Conservation (phyloP, 345 rosid genomes). For the Erucastrum elatum region DNA sequence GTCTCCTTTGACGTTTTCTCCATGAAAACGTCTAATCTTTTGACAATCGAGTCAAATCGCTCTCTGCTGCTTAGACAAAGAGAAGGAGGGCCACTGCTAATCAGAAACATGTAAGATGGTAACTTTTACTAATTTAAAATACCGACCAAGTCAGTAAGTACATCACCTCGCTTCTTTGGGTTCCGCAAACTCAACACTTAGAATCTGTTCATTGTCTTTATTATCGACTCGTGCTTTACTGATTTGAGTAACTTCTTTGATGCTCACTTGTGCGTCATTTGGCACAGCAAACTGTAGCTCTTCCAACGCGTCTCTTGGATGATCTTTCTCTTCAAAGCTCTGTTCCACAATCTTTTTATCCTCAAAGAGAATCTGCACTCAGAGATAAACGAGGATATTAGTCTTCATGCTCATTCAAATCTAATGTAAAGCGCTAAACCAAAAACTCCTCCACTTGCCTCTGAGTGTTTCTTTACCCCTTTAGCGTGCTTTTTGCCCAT, state of each 20-base stretch:
- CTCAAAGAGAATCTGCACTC: conserved; percentile 12
- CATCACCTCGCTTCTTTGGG: conserved; percentile 1
- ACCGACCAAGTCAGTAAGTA: background rate
- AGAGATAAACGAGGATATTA: background rate
- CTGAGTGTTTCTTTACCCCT: conserved; percentile 5
- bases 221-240: background rate
- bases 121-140: background rate
- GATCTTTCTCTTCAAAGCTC: conserved; percentile 1
- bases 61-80: background rate
- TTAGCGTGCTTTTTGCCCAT: conserved; percentile 2
- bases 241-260: background rate
- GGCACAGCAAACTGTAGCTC: background rate
- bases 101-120: background rate
- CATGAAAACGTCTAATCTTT: background rate
- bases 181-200: background rate
- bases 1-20: background rate
- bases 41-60: background rate
- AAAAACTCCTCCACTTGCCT: background rate
- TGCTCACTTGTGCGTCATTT: background rate
- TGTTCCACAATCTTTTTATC: conserved; percentile 15
- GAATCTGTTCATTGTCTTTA: background rate
- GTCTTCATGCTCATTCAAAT: background rate
- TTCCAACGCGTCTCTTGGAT: background rate
- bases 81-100: background rate
- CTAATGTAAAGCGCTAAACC: background rate